phyloP scores from a whole-genome alignment of 257 asterid species.

The Nemophila menziesii region DNA sequence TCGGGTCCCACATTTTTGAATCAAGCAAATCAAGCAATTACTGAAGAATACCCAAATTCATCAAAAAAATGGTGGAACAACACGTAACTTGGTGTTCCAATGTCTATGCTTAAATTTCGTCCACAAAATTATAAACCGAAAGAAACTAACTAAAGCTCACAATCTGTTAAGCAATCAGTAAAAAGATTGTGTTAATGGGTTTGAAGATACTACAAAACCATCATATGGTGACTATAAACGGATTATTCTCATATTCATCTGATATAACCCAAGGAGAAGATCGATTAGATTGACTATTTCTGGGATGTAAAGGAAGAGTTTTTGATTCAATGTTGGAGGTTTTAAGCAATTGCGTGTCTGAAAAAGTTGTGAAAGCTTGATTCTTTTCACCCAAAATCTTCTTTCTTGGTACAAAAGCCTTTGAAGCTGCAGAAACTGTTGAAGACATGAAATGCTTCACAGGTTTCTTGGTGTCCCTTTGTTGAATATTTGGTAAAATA shows the following conservation, averaged over 20 bases:
- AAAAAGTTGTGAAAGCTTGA: constrained; percentile 16
- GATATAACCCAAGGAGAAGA: constrained; percentile 10
- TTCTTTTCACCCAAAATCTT: constrained; percentile 46
- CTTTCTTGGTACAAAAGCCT: constrained; percentile 36
- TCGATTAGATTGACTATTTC: constrained; percentile 4
- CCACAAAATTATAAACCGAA: no score
- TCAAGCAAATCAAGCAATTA: no score
- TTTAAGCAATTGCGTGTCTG: constrained; percentile 9
- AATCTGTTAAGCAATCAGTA: no score
- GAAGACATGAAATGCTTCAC: constrained; percentile 47
- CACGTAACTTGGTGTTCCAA: no score
- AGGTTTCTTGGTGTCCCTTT: constrained; percentile 21
- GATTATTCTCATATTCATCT: constrained; percentile 17
- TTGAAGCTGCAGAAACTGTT: constrained; percentile 52
- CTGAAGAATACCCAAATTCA: no score
- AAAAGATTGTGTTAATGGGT: no score
- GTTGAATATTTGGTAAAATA: constrained; percentile 15
- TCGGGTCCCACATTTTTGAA: no score
- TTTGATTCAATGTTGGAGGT: constrained; percentile 8
- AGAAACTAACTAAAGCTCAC: no score
- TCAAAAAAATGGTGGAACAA: no score
- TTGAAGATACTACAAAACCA: no score
- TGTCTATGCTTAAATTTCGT: no score
- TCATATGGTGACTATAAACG: constrained; percentile 2
- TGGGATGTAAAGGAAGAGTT: constrained; percentile 5